Evolutionary conservation across 345 rosid species (phyloP).

Genomic region (Syzygium jambos): DNA sequence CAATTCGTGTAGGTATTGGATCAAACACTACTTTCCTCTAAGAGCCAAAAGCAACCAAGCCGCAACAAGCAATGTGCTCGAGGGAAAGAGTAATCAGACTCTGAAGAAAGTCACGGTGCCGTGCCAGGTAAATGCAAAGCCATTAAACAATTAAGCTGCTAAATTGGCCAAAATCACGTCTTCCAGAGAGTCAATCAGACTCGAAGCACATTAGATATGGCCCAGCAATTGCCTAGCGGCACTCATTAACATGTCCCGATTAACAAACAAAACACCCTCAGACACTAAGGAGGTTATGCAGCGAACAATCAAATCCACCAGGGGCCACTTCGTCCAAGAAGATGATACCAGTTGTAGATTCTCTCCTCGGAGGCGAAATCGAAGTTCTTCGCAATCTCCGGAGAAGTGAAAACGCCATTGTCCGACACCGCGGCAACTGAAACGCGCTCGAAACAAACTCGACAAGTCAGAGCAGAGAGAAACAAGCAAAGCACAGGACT

Average conservation of each 20-base stretch:
- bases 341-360: slow-evolving; percentile 73
- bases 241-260: not conserved
- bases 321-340: not conserved
- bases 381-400: slow-evolving; percentile 72
- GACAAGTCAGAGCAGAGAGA: not conserved
- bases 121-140: not conserved
- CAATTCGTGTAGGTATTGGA: not conserved
- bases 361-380: slow-evolving; percentile 86
- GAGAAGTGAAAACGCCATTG: slow-evolving; percentile 55
- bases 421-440: slow-evolving; percentile 52
- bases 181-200: not conserved
- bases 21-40: not conserved
- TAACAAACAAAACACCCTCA: not conserved
- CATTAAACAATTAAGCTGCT: not conserved
- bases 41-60: not conserved
- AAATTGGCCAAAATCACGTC: not conserved
- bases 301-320: not conserved
- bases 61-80: not conserved
- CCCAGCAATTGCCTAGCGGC: not conserved
- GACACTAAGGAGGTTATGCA: not conserved
- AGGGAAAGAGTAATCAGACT: not conserved
- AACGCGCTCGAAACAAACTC: not conserved
- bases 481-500: not conserved
- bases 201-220: not conserved
- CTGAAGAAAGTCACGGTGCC: not conserved